Base-by-base conservation (phyloP, 139 green algal species). In the Zygnema circumcarinatum region DNA sequence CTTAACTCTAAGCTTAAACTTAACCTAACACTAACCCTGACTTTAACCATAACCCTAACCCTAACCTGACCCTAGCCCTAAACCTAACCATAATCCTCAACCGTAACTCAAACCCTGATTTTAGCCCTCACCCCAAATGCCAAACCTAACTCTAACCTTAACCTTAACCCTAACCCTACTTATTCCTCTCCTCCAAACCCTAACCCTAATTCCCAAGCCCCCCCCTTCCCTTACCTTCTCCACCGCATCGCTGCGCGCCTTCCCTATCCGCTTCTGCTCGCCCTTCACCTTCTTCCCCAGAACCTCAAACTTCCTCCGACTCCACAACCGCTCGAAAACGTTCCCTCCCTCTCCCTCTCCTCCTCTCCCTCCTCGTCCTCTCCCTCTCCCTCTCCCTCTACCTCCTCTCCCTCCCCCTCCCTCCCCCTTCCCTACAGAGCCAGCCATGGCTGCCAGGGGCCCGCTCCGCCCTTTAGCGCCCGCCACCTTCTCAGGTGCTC, bases 261-360 rank as follows among this genome's bases (percentile, higher is more conserved):
- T 88, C 29, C 83, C 83, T 22, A 88, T n/a, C 25, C 35, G 35
- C 32, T 72, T 83, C 76, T 83, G 38, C 33, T 87, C 83, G 25
- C 83, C 83, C 40, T 88, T 88, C 22, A 87, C 53, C 84, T 92
- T 91, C 36, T 78, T 76, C 2, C 87, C 86, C 74, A 92, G 69
- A 20, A 92, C 39, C 40, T 92, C 86, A 40, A 91, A 91, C 74
- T 92, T 92, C 38, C 52, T 47, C 35, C 86, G 33, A 31, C 67
- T 89, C 85, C 72, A 89, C 25, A 91, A 42, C 42, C 40, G 41
- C 85, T 92, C 87, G 54, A 91, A 91, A 11, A 80, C 40, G 35
- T 91, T 92, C 85, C 20, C 76, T 32, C 35, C 76, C n/a, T 20
- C 76, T 67, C 36, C 20, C 1, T 16, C 16, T 83, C 76, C 76